Conservation (phyloP, 805 yeast genomes). For the Candida koratica region DNA sequence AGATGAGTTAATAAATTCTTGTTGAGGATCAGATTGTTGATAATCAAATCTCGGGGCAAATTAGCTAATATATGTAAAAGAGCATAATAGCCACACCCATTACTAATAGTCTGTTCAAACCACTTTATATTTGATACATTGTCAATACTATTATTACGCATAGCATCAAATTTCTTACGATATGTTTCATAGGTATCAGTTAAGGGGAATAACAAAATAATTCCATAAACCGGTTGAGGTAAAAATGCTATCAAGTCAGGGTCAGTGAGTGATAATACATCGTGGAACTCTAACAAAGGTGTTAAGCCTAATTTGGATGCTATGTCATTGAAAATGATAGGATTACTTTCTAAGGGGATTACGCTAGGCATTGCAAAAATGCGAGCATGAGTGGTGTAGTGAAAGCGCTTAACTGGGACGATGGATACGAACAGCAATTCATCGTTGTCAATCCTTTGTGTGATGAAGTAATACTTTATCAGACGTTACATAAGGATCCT, state of each 20-base stretch:
- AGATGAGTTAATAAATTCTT: constrained; percentile 17
- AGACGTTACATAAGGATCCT: constrained; percentile 43
- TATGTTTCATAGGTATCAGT: constrained; percentile 56
- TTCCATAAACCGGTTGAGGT: constrained; percentile 75
- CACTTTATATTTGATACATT: constrained; percentile 47
- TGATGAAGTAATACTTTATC: constrained; percentile 70
- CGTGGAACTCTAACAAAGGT: constrained; percentile 60
- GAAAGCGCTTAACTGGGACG: constrained; percentile 60
- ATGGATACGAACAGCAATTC: constrained; percentile 52
- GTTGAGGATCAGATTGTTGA: constrained; percentile 33
- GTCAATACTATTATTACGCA: no score
- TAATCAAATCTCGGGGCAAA: constrained; percentile 43
- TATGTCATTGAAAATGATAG: constrained; percentile 71
- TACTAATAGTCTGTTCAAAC: constrained; percentile 79
- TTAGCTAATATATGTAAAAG: constrained; percentile 58
- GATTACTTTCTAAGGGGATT: constrained; percentile 88
- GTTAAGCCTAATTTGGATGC: constrained; percentile 66
- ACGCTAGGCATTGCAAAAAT: constrained; percentile 30
- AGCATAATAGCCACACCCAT: constrained; percentile 93
- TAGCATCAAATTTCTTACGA: constrained; percentile 42
- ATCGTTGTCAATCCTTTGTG: constrained; percentile 73
- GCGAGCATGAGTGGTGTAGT: constrained; percentile 53
- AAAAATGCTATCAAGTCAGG: constrained; percentile 73
- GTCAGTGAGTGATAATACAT: constrained; percentile 81
- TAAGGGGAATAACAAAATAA: constrained; percentile 81